Evolutionary conservation across 2,329 filamentous ascomycete genomes (phyloP).

Genomic region (Elsinoe perseae): DNA sequence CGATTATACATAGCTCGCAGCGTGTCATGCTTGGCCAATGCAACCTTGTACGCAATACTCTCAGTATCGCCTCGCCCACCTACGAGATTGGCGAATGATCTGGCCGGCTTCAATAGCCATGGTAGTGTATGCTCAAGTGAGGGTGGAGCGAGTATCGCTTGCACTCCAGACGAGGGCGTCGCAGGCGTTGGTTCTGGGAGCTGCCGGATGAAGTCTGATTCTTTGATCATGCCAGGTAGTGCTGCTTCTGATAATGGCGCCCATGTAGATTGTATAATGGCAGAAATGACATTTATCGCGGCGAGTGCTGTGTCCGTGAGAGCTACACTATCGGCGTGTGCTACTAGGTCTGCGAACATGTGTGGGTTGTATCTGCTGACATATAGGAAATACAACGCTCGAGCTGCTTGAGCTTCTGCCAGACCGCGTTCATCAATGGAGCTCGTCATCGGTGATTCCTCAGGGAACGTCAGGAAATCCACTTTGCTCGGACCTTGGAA

Average conservation of each 20-base stretch:
- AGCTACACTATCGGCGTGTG: constrained; percentile 49
- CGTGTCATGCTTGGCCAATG: constrained; percentile 50
- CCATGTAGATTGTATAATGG: constrained; percentile 51
- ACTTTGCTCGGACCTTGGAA: constrained; percentile 45
- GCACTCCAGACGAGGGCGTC: constrained; percentile 36
- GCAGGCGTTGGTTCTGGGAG: constrained; percentile 24
- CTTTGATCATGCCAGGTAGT: constrained; percentile 18
- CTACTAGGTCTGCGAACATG: constrained; percentile 47
- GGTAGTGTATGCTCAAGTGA: constrained; percentile 46
- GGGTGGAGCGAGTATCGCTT: constrained; percentile 46
- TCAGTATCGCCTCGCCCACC: constrained; percentile 50
- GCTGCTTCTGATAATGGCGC: constrained; percentile 27
- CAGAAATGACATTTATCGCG: constrained; percentile 45
- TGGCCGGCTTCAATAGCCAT: constrained; percentile 50
- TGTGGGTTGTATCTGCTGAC: constrained; percentile 39
- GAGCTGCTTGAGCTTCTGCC: constrained; percentile 45
- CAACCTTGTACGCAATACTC: constrained; percentile 50
- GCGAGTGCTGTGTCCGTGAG: constrained; percentile 51
- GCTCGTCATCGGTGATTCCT: constrained; percentile 21
- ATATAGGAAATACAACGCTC: constrained; percentile 49
- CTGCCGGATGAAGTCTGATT: constrained; percentile 33
- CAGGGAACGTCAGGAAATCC: constrained; percentile 32
- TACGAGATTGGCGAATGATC: constrained; percentile 51
- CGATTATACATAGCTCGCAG: constrained; percentile 42
- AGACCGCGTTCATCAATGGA: constrained; percentile 20